Evolutionary conservation across 768 basidiomycete species (phyloP), one percentile per base, ranked within the genome.

Genomic region (Phaeotremella fagi): DNA sequence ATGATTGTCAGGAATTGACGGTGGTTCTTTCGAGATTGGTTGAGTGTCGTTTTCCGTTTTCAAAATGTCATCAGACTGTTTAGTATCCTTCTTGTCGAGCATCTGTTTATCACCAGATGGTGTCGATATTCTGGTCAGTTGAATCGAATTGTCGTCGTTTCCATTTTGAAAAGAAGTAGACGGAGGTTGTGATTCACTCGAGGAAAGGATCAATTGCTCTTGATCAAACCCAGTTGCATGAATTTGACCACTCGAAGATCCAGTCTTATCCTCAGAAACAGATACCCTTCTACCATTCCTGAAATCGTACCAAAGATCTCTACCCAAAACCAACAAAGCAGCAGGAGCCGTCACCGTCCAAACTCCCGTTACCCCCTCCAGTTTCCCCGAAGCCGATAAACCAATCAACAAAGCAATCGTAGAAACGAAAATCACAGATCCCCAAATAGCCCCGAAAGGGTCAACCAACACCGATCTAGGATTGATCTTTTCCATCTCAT

Each of bases 331-430:
- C 48, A 81, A 70, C 0, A 79, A 69, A 0, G 88, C 90, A 43
- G 89, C 89, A 0, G 92, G 89, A 11, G 89, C 79, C 3, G 82
- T 86, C 43, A 94, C 86, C 1, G 67, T 69, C 72, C 72, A 74
- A 3, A 74, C 74, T 2, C 72, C 71, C 50, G 68, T 59, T 0
- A 65, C 63, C 23, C 73, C 71, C 36, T 65, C 68, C n/a, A 76
- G 45, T 36, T 70, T 41, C 7, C 67, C 67, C 9, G 47, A 68
- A 1, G 75, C 88, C 67, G 84, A 86, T 55, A 85, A 82, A 3
- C 84, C 82, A 48, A 94, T 82, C 20, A 88, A 81, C 9, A 86
- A 79, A n/a, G 81, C 74, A 15, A 97, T 80, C 29, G 87, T 86
- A 12, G 78, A 72, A 0, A 80, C 77, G 12, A 95, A 80, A 41